Evolutionary conservation across 108 stramenopile species (phyloP).

Genomic region (Conticribra guillardii): DNA sequence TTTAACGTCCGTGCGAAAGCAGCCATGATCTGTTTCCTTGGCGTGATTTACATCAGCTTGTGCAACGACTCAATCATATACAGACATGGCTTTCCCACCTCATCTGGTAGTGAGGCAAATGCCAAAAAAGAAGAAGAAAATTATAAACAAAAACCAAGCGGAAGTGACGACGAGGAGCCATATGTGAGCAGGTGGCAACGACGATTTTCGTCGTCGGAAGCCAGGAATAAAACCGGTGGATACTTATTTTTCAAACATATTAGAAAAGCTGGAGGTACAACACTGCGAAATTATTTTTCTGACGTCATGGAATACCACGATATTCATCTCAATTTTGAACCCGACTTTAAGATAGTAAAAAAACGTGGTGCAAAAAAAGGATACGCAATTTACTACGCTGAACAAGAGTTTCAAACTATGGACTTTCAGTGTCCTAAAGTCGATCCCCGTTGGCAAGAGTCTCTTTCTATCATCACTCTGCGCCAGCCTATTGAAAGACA

Average conservation of each 20-base stretch:
- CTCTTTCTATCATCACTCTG: constrained; percentile 23
- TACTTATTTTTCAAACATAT: constrained; percentile 44
- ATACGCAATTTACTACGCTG: constrained; percentile 25
- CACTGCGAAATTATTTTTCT: constrained; percentile 19
- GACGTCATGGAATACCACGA: constrained; percentile 26
- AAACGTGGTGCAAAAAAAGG: background rate
- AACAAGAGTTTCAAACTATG: constrained; percentile 37
- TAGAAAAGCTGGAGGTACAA: constrained; percentile 40
- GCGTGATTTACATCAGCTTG: too few relatives aligned
- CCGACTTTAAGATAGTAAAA: background rate
- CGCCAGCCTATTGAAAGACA: constrained; percentile 44
- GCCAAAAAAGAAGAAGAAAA: too few relatives aligned
- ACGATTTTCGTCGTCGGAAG: background rate
- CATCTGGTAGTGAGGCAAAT: too few relatives aligned
- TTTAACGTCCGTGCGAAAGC: too few relatives aligned
- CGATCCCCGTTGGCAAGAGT: constrained; percentile 29
- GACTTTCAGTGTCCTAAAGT: constrained; percentile 23
- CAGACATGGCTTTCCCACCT: too few relatives aligned
- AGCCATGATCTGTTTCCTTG: too few relatives aligned
- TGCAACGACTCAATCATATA: too few relatives aligned
- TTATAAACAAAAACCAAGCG: too few relatives aligned
- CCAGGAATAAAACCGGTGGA: constrained; percentile 2
- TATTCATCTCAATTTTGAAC: background rate
- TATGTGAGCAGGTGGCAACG: background rate
- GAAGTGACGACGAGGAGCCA: background rate